A percentile compares a stretch with the other conserved stretches of the same genome.
Evolutionary conservation across 768 basidiomycete species (phyloP).

Genomic region (Naganishia antarctica): DNA sequence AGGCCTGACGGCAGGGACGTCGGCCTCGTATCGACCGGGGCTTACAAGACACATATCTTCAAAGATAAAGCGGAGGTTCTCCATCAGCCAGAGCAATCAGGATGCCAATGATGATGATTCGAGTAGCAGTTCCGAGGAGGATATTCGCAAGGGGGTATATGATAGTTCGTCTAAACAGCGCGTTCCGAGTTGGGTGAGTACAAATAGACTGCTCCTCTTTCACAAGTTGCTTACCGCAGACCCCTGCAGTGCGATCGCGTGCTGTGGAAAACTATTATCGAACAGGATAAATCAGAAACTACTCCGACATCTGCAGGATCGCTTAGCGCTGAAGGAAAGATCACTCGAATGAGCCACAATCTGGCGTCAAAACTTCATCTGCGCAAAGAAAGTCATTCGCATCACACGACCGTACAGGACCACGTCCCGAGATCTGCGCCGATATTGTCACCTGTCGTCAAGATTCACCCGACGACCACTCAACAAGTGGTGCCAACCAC

Average conservation of each 20-base stretch:
- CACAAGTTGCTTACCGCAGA: neutral
- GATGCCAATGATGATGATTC: constrained; percentile 22
- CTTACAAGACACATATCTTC: constrained; percentile 21
- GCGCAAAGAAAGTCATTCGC: neutral
- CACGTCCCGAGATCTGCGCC: neutral
- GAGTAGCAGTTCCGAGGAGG: constrained; percentile 30
- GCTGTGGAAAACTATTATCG: constrained; percentile 44
- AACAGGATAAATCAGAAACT: constrained; percentile 12
- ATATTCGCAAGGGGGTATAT: constrained; percentile 45
- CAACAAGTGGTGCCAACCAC: neutral
- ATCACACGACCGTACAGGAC: neutral
- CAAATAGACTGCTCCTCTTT: neutral
- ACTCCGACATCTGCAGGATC: constrained; percentile 1
- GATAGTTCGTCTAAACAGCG: constrained; percentile 48
- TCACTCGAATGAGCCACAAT: constrained; percentile 11
- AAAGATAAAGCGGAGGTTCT: constrained; percentile 23
- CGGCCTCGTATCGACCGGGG: constrained; percentile 9
- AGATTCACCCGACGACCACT: too few relatives aligned
- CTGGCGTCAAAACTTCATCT: constrained; percentile 1
- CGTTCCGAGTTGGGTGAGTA: constrained; percentile 48
- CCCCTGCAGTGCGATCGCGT: constrained; percentile 47
- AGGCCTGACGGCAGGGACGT: constrained; percentile 21
- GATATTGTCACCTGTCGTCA: neutral
- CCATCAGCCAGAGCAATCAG: constrained; percentile 3
- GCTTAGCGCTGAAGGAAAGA: neutral